A percentile compares a stretch with the other conserved stretches of the same genome.
Conservation (phyloP, 441 rosid species). For the Francoa sonchifolia region DNA sequence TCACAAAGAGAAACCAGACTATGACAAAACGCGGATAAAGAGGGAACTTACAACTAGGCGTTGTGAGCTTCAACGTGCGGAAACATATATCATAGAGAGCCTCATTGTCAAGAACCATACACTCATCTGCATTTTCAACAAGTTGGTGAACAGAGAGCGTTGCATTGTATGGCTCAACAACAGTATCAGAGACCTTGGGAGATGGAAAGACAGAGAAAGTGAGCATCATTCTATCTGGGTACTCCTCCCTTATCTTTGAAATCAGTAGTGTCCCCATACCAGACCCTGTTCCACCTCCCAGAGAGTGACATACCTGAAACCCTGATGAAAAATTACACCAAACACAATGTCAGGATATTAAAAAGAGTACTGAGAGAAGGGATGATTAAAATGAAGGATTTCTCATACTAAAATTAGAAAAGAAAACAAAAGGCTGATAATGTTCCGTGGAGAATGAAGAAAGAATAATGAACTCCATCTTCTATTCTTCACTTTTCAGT, state of each 20-base stretch:
- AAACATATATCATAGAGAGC: constrained; percentile 49
- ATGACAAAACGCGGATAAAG: background rate
- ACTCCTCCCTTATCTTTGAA: too few species aligned
- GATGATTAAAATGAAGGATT: background rate
- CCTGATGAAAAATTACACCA: constrained; percentile 15
- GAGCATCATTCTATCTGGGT: constrained; percentile 52
- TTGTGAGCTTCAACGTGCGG: constrained; percentile 51
- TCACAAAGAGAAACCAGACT: background rate
- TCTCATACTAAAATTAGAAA: too few species aligned
- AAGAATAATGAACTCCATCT: too few species aligned
- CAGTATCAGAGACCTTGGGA: constrained; percentile 49
- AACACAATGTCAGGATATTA: background rate
- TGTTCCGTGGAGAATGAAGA: too few species aligned
- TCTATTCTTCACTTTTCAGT: too few species aligned
- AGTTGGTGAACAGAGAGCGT: constrained; percentile 43
- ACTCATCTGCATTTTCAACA: constrained; percentile 42
- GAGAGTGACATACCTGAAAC: constrained; percentile 45
- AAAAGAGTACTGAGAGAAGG: background rate
- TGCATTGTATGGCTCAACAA: constrained; percentile 44
- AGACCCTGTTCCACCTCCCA: constrained; percentile 54
- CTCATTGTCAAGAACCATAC: constrained; percentile 48
- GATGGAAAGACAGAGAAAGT: constrained; percentile 47
- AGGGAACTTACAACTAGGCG: constrained; percentile 36
- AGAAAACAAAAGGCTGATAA: too few species aligned
- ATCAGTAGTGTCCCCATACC: constrained; percentile 49